Percentiles rank a stretch among this genome's conserved stretches.
phyloP scores from a whole-genome alignment of 2,329 filamentous ascomycete genomes.

The Cadophora gregata region DNA sequence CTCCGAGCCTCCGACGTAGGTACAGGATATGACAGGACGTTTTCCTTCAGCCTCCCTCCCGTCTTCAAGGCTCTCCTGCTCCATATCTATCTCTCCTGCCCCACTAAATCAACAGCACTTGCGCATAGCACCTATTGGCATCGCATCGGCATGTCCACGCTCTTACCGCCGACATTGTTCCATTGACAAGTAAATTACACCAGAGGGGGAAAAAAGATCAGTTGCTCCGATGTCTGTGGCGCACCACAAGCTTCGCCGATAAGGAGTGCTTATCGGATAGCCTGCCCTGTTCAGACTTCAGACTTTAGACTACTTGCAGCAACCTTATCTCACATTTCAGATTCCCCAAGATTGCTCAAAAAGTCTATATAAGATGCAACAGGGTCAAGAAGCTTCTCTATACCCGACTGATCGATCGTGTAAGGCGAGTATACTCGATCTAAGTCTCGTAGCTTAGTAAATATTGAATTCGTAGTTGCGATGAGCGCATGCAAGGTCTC shows the following conservation, averaged over 20 bases:
- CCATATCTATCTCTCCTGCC: constrained; percentile 3
- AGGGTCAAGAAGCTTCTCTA: no score
- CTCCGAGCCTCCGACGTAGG: neutral
- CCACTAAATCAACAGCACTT: constrained; percentile 6
- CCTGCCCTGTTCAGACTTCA: neutral
- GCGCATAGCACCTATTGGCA: no score
- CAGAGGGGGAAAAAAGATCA: neutral
- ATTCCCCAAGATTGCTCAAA: no score
- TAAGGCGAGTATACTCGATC: no score
- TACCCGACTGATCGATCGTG: no score
- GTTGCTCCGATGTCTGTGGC: constrained; percentile 15
- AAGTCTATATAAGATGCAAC: no score
- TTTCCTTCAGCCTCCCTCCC: neutral
- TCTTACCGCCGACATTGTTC: constrained; percentile 12
- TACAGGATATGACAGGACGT: neutral
- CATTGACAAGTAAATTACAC: neutral
- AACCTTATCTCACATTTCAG: neutral
- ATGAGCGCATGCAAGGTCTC: no score
- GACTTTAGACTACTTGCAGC: neutral
- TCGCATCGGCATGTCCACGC: constrained; percentile 11
- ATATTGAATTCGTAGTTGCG: no score
- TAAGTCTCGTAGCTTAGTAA: no score
- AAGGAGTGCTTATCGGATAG: neutral
- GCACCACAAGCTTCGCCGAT: constrained; percentile 9
- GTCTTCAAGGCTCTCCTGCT: no score